Evolutionary conservation across 257 asterid species (phyloP), one percentile per base, ranked within the genome.

Genomic region (Capsicum chinense): DNA sequence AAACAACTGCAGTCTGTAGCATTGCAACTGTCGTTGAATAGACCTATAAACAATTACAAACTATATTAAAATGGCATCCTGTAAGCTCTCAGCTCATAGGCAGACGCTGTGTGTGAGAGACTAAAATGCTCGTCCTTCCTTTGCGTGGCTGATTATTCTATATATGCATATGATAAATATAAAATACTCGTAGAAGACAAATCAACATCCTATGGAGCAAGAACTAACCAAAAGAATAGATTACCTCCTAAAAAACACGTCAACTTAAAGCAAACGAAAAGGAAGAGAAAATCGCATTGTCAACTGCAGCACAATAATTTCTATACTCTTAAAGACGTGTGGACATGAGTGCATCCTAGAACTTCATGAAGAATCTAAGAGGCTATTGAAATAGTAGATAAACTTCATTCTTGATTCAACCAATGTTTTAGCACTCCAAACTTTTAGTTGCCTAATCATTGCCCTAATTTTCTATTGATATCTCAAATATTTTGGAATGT

Each of bases 31-130:
- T 1, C 0, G 33, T 26, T 78, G 99, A 89, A 88, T 94, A 96
- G 60, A 96, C 99, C 98, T 96, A 93, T 87, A 89, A 69, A 57
- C 62, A 48, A 64, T 14, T 35, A 37, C 66, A 56, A 79, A 67
- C 64, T 64, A 64, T 64, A 64, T 64, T 33, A 64, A 64, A 64
- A 64, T 21, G 16, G 70, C 11, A 64, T 64, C 71, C 5, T 10
- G n/a, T 5, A 64, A 64, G 44, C 71, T 64, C 70, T 63, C 44
- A 26, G 71, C 33, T 64, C 47, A 64, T 11, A 64, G 3, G 44
- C 71, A 63, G 42, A 63, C 26, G 4, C 7, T 26, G 7, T 64
- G 71, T 0, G 68, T 37, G 4, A 64, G 44, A 64, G 17, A 12
- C 44, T 33, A 26, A 12, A 64, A 26, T 4, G 12, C 33, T 10